Conservation (phyloP, 192 early-diverging fungal species). For the Linnemannia hyalina region DNA sequence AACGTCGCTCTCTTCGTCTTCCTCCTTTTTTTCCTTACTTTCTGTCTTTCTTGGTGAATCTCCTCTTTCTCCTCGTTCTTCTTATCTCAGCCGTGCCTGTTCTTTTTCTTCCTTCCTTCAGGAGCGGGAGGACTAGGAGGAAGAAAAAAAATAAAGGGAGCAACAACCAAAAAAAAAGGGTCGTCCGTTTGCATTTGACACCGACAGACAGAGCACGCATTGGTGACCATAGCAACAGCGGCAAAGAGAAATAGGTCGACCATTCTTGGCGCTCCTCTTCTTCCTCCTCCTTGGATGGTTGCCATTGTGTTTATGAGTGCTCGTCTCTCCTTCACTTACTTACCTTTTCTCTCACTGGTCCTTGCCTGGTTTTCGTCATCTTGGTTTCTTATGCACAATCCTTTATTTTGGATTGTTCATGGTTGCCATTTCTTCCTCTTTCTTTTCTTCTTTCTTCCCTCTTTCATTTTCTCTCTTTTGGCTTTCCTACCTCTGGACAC, state of each 20-base stretch:
- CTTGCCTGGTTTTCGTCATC: neutral
- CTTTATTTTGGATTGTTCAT: neutral
- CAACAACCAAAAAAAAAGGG: neutral
- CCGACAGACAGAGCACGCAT: neutral
- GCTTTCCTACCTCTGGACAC: neutral
- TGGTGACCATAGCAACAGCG: neutral
- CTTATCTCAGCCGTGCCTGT: neutral
- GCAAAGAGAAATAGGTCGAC: neutral
- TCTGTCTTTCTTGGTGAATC: neutral
- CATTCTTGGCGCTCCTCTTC: neutral
- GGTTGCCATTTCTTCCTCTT: neutral
- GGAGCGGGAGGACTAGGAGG: neutral
- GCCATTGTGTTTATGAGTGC: neutral
- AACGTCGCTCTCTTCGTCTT: neutral
- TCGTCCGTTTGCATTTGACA: neutral
- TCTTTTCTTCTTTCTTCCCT: neutral
- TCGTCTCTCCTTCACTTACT: neutral
- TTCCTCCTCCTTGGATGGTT: neutral
- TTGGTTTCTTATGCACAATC: neutral
- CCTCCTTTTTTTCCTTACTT: neutral
- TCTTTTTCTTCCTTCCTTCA: neutral
- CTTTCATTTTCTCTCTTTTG: no score
- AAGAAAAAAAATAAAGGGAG: neutral
- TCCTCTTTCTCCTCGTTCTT: neutral
- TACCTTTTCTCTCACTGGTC: neutral